Evolutionary conservation across 2,329 filamentous ascomycete species (phyloP).

Genomic region (Epicoccum nigrum): DNA sequence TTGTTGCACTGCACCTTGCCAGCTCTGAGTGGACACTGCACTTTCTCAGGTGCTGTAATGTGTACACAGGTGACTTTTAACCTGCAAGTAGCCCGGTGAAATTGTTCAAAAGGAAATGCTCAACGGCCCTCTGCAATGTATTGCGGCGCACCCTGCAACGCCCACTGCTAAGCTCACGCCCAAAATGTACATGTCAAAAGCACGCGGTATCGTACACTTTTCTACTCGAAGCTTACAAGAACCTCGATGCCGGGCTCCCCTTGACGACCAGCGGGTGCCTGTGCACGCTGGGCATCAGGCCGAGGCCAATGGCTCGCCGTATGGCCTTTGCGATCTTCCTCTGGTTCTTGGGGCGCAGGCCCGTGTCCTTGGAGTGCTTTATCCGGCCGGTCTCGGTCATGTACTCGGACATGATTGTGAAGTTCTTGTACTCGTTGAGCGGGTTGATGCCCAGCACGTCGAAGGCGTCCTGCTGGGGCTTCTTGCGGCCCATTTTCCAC

Average conservation of each 20-base stretch:
- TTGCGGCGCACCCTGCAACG: background rate
- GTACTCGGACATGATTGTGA: conserved; percentile 87
- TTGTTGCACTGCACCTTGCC: too few species aligned
- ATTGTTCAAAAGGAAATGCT: too few species aligned
- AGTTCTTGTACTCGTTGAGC: conserved; percentile 91
- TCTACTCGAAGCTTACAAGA: conserved; percentile 19
- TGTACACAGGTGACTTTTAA: too few species aligned
- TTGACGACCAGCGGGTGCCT: conserved; percentile 67
- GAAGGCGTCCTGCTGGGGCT: conserved; percentile 70
- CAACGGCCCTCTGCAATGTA: background rate
- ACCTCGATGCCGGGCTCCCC: conserved; percentile 31
- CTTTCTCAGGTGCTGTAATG: too few species aligned
- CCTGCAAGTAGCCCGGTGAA: too few species aligned
- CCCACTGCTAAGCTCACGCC: conserved; percentile 16
- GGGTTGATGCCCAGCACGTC: conserved; percentile 82
- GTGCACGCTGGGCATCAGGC: conserved; percentile 90
- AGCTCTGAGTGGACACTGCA: too few species aligned
- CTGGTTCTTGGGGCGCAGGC: conserved; percentile 87
- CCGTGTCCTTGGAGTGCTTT: conserved; percentile 74
- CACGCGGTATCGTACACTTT: conserved; percentile 7
- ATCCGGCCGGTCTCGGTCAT: conserved; percentile 86
- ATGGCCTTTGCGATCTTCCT: conserved; percentile 92
- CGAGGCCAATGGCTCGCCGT: conserved; percentile 83
- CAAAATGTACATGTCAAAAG: conserved; percentile 15
- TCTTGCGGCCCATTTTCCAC: conserved; percentile 66